phyloP scores from a whole-genome alignment of 2,329 filamentous ascomycete species.

The Aspergillus udagawae region DNA sequence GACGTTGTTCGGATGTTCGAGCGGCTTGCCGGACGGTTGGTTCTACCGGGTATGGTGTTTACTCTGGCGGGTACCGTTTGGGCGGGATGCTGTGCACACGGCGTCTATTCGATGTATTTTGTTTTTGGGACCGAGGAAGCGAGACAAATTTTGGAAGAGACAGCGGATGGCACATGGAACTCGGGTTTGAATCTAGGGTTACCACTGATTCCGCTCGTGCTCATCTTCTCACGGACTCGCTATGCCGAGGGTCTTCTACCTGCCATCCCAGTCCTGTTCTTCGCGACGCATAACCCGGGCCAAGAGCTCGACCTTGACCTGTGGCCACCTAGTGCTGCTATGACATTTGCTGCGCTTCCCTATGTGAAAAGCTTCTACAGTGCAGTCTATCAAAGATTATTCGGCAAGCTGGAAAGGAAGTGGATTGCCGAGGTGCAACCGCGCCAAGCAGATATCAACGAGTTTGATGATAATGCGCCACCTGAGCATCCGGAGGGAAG shows the following conservation, averaged over 20 bases:
- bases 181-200: conserved; percentile 57
- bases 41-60: conserved; percentile 61
- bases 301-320: conserved; percentile 50
- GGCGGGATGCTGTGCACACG: conserved; percentile 54
- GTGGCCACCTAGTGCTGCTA: conserved; percentile 64
- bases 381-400: conserved; percentile 56
- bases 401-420: conserved; percentile 53
- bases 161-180: conserved; percentile 35
- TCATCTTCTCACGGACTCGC: conserved; percentile 64
- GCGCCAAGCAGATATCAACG: conserved; percentile 42
- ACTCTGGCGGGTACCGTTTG: conserved; percentile 46
- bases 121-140: conserved; percentile 64
- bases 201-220: conserved; percentile 62
- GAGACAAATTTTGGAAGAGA: conserved; percentile 47
- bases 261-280: conserved; percentile 56
- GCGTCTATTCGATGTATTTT: conserved; percentile 60
- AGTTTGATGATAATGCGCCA: conserved; percentile 31
- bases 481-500: conserved; percentile 32
- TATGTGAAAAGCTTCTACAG: conserved; percentile 64
- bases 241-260: conserved; percentile 62
- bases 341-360: conserved; percentile 63
- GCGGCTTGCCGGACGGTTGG: conserved; percentile 53
- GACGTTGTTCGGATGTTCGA: conserved; percentile 60
- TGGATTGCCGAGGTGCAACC: conserved; percentile 64
- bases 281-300: conserved; percentile 44